Evolutionary conservation across 2,329 filamentous ascomycete genomes (phyloP).

Genomic region (Graphilbum fragrans): DNA sequence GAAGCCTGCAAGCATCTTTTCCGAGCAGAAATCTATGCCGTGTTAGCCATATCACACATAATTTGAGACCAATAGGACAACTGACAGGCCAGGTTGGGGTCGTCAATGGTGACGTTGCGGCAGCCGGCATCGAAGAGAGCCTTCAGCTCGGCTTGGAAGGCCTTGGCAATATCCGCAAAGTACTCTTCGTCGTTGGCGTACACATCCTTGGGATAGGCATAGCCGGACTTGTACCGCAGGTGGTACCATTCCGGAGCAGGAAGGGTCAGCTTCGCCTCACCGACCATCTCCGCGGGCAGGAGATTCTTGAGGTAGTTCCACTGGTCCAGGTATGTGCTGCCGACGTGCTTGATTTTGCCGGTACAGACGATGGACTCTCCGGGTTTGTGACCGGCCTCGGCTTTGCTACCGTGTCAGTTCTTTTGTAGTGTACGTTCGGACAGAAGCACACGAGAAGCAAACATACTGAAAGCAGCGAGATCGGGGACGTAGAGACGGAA

Average conservation of each 20-base stretch:
- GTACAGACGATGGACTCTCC: slow-evolving; percentile 32
- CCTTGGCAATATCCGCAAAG: slow-evolving; percentile 37
- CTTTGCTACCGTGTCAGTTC: slow-evolving; percentile 10
- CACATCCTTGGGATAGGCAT: slow-evolving; percentile 33
- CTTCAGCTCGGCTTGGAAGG: slow-evolving; percentile 34
- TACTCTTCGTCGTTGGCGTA: slow-evolving; percentile 35
- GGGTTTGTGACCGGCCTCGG: slow-evolving; percentile 32
- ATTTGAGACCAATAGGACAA: background rate
- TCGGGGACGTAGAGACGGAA: slow-evolving; percentile 26
- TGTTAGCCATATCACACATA: background rate
- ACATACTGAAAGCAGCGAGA: slow-evolving; percentile 26
- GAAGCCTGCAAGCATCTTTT: slow-evolving; percentile 50
- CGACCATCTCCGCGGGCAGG: slow-evolving; percentile 47
- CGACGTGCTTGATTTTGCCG: slow-evolving; percentile 32
- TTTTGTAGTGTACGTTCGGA: background rate
- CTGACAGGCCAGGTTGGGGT: slow-evolving; percentile 42
- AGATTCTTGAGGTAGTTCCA: slow-evolving; percentile 28
- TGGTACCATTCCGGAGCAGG: slow-evolving; percentile 54
- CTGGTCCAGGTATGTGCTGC: slow-evolving; percentile 28
- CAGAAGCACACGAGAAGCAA: background rate
- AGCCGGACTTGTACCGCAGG: slow-evolving; percentile 34
- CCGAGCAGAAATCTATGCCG: slow-evolving; percentile 51
- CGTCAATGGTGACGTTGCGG: slow-evolving; percentile 45
- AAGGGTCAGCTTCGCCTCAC: slow-evolving; percentile 53
- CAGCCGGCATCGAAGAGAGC: slow-evolving; percentile 36